Percentiles rank a stretch among this genome's conserved stretches.
Conservation (phyloP, 2,329 filamentous ascomycete genomes). For the Xylariaceae sp. region DNA sequence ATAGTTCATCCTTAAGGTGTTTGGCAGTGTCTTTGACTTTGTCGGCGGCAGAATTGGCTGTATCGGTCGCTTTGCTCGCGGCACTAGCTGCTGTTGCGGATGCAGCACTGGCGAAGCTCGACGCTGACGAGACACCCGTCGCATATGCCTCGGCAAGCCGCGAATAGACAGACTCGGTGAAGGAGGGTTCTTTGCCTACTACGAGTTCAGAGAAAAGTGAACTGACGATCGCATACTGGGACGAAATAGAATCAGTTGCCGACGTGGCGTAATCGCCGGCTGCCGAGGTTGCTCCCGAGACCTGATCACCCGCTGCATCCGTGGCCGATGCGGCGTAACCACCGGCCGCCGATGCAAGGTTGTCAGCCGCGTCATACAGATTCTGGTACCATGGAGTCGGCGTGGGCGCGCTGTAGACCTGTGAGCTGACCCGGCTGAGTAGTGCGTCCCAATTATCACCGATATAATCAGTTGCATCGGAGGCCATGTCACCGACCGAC, state of each 20-base stretch:
- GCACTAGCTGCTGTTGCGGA: constrained; percentile 33
- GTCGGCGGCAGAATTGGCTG: constrained; percentile 26
- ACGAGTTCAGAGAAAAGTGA: constrained; percentile 77
- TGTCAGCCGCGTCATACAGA: constrained; percentile 49
- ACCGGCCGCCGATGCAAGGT: constrained; percentile 30
- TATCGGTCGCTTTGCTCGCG: constrained; percentile 30
- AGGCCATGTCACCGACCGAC: constrained; percentile 49
- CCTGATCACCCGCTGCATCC: constrained; percentile 33
- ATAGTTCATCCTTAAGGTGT: constrained; percentile 32
- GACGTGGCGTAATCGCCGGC: constrained; percentile 63
- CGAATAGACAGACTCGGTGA: constrained; percentile 77
- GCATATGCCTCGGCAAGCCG: constrained; percentile 73
- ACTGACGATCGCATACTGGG: constrained; percentile 71
- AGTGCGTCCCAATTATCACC: constrained; percentile 63
- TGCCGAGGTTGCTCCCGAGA: constrained; percentile 27
- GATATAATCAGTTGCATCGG: constrained; percentile 44
- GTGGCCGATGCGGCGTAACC: constrained; percentile 40
- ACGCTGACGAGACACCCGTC: constrained; percentile 62
- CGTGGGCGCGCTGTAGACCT: constrained; percentile 69
- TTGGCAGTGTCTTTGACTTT: constrained; percentile 33
- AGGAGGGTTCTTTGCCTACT: constrained; percentile 75
- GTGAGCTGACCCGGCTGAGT: constrained; percentile 66
- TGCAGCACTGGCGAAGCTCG: constrained; percentile 45
- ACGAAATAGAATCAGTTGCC: constrained; percentile 61
- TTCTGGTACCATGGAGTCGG: constrained; percentile 60